Evolutionary conservation across 139 green algal genomes (phyloP).

Genomic region (Volvox reticuliferus): DNA sequence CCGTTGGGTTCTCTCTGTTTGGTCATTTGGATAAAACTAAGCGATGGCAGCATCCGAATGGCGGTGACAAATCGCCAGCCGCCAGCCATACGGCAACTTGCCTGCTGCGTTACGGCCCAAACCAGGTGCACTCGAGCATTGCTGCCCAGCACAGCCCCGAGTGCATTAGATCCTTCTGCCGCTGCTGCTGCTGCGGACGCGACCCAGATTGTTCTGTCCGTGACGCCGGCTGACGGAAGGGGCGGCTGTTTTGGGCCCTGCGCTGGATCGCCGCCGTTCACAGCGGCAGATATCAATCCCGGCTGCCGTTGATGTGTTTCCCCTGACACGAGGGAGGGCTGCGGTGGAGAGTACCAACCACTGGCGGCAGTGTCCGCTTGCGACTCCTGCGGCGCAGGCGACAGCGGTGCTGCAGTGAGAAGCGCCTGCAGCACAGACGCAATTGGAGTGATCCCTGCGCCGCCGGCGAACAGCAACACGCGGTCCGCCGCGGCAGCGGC

Average conservation of each 20-base stretch:
- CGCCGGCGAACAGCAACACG: slow-evolving; percentile 28
- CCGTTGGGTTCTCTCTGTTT: too few species aligned
- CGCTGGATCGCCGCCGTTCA: too few species aligned
- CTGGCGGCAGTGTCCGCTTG: background rate
- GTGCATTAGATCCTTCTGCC: background rate
- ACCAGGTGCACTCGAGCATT: slow-evolving; percentile 16
- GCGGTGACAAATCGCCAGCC: too few species aligned
- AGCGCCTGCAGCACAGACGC: slow-evolving; percentile 20
- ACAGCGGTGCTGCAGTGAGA: background rate
- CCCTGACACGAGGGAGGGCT: background rate
- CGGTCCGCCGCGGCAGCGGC: background rate
- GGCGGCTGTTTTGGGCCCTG: too few species aligned
- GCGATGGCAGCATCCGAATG: too few species aligned
- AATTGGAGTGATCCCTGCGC: slow-evolving; percentile 36
- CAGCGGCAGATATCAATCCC: background rate
- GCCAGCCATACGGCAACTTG: background rate
- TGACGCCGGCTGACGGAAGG: too few species aligned
- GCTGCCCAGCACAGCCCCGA: background rate
- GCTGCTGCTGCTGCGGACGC: background rate
- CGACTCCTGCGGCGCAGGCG: background rate
- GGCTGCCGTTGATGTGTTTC: background rate
- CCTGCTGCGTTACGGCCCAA: slow-evolving; percentile 37
- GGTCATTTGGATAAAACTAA: too few species aligned
- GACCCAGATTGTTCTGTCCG: background rate
- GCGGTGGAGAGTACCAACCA: background rate